Conservation (phyloP, 2,329 filamentous ascomycete genomes). For the Sporothrix brasiliensis region DNA sequence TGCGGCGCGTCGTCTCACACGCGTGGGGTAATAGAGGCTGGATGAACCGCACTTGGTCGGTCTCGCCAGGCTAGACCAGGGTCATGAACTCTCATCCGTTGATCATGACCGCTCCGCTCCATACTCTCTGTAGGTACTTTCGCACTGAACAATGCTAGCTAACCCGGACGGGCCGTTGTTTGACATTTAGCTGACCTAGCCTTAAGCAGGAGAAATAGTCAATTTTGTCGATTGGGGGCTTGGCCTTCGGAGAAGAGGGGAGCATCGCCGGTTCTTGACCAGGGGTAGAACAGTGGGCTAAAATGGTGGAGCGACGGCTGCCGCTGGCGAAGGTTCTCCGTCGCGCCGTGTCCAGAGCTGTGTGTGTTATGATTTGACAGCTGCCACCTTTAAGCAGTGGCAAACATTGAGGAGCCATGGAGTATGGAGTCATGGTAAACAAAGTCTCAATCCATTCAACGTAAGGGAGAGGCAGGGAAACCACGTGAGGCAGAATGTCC, state of each 20-base stretch:
- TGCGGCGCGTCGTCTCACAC: constrained; percentile 13
- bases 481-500: background rate
- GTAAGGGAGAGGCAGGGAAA: background rate
- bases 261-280: constrained; percentile 9
- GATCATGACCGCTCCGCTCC: constrained; percentile 1
- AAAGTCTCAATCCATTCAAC: too few relatives aligned
- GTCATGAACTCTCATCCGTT: background rate
- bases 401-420: background rate
- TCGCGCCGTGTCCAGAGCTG: background rate
- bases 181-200: constrained; percentile 12
- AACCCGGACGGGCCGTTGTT: constrained; percentile 19
- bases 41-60: background rate
- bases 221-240: constrained; percentile 6
- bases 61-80: constrained; percentile 6
- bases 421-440: too few relatives aligned
- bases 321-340: background rate
- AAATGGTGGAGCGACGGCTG: background rate
- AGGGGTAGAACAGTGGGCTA: background rate
- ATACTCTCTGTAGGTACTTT: background rate
- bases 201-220: background rate
- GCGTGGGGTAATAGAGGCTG: constrained; percentile 6
- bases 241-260: constrained; percentile 23
- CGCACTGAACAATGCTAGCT: background rate
- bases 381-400: background rate
- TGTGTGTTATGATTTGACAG: background rate